phyloP scores from a whole-genome alignment of 2,329 filamentous ascomycete genomes.

The Fusarium bulbicola region DNA sequence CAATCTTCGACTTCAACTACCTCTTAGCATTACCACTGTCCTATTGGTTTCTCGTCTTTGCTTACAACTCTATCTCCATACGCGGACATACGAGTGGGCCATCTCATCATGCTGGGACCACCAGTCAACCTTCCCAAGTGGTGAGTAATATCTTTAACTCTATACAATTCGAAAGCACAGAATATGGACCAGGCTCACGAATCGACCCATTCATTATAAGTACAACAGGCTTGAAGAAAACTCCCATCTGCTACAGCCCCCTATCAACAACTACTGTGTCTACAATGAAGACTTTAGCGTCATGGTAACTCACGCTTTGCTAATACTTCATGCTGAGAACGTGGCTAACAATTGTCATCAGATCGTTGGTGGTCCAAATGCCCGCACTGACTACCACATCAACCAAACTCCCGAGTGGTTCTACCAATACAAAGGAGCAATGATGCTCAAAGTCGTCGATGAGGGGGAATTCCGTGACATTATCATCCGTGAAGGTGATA shows the following conservation, averaged over 20 bases:
- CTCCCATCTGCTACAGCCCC: conserved; percentile 89
- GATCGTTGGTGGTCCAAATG: conserved; percentile 96
- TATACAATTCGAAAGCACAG: not conserved
- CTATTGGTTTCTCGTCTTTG: not conserved
- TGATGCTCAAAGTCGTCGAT: conserved; percentile 93
- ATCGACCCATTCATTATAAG: conserved; percentile 6
- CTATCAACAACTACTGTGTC: conserved; percentile 97
- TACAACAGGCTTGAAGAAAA: conserved; percentile 83
- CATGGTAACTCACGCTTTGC: conserved; percentile 65
- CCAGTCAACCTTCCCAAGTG: conserved; percentile 68
- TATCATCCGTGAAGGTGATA: conserved; percentile 88
- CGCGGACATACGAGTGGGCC: not conserved
- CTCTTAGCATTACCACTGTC: not conserved
- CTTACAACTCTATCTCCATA: not conserved
- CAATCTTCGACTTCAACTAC: not conserved
- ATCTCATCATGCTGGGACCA: conserved; percentile 55
- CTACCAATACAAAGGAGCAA: conserved; percentile 93
- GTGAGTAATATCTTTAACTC: conserved; percentile 49
- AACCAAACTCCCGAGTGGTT: conserved; percentile 97
- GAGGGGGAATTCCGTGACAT: conserved; percentile 78
- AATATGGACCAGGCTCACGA: conserved; percentile 1
- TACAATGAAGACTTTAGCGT: conserved; percentile 86
- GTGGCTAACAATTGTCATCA: conserved; percentile 39
- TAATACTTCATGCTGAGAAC: not conserved
- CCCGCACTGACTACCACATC: conserved; percentile 97